Conservation (phyloP, 345 rosid genomes). For the Arabis alpina region DNA sequence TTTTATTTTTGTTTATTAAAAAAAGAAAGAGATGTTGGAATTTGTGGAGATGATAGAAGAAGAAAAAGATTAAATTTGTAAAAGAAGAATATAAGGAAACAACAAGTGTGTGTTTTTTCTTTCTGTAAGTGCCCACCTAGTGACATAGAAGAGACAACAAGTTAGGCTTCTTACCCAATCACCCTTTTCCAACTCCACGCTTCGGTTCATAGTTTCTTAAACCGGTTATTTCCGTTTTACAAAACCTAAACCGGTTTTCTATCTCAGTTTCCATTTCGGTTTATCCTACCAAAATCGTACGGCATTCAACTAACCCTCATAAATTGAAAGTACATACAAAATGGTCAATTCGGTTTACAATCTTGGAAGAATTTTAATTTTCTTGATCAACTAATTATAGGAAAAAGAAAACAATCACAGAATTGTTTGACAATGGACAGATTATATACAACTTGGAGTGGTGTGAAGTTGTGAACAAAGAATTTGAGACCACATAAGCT, state of each 20-base stretch:
- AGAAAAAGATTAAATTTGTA: slow-evolving; percentile 16
- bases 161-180: slow-evolving; percentile 48
- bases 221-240: slow-evolving; percentile 17
- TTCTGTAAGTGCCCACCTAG: slow-evolving; percentile 31
- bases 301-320: slow-evolving; percentile 11
- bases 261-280: not conserved
- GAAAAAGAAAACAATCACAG: not conserved
- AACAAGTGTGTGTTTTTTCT: slow-evolving; percentile 29
- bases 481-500: slow-evolving; percentile 34
- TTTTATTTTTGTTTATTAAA: not conserved
- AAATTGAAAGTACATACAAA: not conserved
- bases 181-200: slow-evolving; percentile 32
- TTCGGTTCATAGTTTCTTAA: slow-evolving; percentile 25
- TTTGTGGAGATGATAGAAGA: slow-evolving; percentile 41
- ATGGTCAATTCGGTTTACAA: not conserved
- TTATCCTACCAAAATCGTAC: not conserved
- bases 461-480: slow-evolving; percentile 24
- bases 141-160: slow-evolving; percentile 37
- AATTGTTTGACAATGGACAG: slow-evolving; percentile 11
- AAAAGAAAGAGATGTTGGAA: slow-evolving; percentile 18
- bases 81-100: slow-evolving; percentile 33
- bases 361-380: not conserved
- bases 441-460: slow-evolving; percentile 9
- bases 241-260: not conserved
- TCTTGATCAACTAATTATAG: slow-evolving; percentile 7